Conservation (phyloP, 805 yeast genomes). For the Komagataella mondaviorum region DNA sequence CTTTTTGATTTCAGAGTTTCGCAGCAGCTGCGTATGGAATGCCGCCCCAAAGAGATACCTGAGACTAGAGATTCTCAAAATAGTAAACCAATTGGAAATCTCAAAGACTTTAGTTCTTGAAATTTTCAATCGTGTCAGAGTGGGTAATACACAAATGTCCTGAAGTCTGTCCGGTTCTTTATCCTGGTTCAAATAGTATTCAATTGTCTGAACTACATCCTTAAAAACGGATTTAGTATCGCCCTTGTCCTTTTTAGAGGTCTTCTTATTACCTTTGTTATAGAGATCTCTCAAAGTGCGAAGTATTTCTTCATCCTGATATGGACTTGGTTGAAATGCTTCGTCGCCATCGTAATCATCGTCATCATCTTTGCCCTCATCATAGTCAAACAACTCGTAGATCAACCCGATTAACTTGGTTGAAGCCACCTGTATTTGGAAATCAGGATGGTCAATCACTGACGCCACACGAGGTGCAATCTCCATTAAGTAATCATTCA, state of each 20-base stretch:
- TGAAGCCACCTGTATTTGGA: slow-evolving; percentile 38
- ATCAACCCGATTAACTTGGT: slow-evolving; percentile 42
- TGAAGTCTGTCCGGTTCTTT: slow-evolving; percentile 4
- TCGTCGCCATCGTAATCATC: slow-evolving; percentile 25
- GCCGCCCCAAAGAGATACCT: slow-evolving; percentile 40
- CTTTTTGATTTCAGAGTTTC: slow-evolving; percentile 20
- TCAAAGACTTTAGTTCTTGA: slow-evolving; percentile 14
- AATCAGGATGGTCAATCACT: slow-evolving; percentile 12
- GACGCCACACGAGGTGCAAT: slow-evolving; percentile 22
- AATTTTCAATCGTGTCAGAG: not conserved
- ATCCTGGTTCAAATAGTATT: slow-evolving; percentile 20
- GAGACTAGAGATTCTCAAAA: slow-evolving; percentile 31
- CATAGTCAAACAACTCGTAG: slow-evolving; percentile 38
- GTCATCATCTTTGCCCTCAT: slow-evolving; percentile 21
- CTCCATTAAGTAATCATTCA: slow-evolving; percentile 27
- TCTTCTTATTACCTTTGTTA: slow-evolving; percentile 38
- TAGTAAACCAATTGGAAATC: slow-evolving; percentile 37
- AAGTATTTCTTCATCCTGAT: slow-evolving; percentile 35
- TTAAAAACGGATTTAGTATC: slow-evolving; percentile 46
- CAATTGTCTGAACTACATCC: slow-evolving; percentile 38
- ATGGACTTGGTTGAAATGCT: slow-evolving; percentile 30
- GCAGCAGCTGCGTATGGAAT: slow-evolving; percentile 31
- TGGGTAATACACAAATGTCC: not conserved
- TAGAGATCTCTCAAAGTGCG: slow-evolving; percentile 27
- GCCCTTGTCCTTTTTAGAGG: slow-evolving; percentile 50